Percentiles rank a stretch among this genome's conserved stretches.
phyloP scores from a whole-genome alignment of 139 green algal genomes.

The Coelastrella sp. region DNA sequence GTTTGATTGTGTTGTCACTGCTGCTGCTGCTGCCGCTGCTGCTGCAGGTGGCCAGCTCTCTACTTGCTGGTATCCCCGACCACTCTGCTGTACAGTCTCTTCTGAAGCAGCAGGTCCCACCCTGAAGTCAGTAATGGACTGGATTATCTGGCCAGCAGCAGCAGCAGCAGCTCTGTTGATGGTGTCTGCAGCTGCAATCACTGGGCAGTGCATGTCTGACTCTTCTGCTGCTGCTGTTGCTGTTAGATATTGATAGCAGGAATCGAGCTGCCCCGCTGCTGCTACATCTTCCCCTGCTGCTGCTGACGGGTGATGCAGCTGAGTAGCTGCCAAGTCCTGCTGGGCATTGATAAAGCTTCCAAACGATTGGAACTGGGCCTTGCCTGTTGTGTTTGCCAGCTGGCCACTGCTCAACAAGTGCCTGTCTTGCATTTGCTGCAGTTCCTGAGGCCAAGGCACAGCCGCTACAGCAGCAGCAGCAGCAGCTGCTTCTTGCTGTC shows the following conservation, averaged over 20 bases:
- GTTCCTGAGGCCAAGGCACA: no score
- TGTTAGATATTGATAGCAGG: neutral
- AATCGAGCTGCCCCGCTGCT: neutral
- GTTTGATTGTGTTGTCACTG: neutral
- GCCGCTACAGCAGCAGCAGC: no score
- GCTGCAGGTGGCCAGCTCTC: neutral
- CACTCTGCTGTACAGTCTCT: constrained; percentile 16
- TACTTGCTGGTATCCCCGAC: neutral
- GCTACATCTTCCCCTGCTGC: neutral
- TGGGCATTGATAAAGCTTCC: no score
- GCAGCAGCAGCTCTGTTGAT: neutral
- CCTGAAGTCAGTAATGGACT: neutral
- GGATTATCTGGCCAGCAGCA: neutral
- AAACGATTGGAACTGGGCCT: no score
- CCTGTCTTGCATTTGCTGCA: neutral
- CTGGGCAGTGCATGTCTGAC: neutral
- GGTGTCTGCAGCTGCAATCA: constrained; percentile 7
- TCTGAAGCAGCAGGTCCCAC: neutral
- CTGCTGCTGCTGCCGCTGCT: neutral
- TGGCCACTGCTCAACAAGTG: no score
- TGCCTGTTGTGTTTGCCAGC: no score
- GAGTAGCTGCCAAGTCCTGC: no score
- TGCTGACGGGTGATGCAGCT: neutral
- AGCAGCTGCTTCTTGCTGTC: no score
- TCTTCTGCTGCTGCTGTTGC: neutral